Base-by-base conservation (phyloP, 2,329 filamentous ascomycete species). In the Arthrobotrys pseudoclavata region DNA sequence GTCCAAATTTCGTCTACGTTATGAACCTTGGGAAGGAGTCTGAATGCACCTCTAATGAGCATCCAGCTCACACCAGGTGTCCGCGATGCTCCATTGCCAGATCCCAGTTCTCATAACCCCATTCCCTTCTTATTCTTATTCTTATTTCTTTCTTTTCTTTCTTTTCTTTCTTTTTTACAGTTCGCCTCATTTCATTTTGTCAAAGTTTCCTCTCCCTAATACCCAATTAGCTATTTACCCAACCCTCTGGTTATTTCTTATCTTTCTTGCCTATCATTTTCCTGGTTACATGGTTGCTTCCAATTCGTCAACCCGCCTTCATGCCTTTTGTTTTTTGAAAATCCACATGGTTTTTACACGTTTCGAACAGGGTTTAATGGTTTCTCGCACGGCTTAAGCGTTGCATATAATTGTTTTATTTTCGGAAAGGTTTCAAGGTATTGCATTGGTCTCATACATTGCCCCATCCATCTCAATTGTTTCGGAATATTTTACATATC, bases 11-110 rank as follows among this genome's bases (percentile, higher is more conserved):
- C 31, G 67, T 71, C 10, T 77, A 77, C 22, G 66, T 63, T 12
- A 71, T 77, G 67, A 77, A 77, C 18, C n/a, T 77, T 15, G 62
- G 67, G 12, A 77, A 68, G 40, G 74, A 77, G 12, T 31, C 31
- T 4, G 74, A 77, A 55, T 77, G 74, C 48, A 63, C 52, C 13
- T 67, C 60, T 13, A 48, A 48, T 12, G 74, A 77, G 15, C 74
- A 77, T 20, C 67, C 52, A n/a, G 5, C 42, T 45, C 74, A 77
- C 22, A 15, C 18, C 26, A 31, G 74, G 6, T 77, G 74, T 24
- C 29, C 42, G 0, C 67, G 74, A 40, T 77, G 74, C 34, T 77
- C 74, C 12, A 63, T 71, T 24, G 74, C 67, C 15, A 67, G 67
- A 22, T 76, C 71, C 1, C 48, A 69, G n/a, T 60, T 63, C 24